These are phyloP conservation scores for Boletellus deceptivus DNA, from an alignment of 1,284 basidiomycete species.

Conservation along the genomic window DNA sequence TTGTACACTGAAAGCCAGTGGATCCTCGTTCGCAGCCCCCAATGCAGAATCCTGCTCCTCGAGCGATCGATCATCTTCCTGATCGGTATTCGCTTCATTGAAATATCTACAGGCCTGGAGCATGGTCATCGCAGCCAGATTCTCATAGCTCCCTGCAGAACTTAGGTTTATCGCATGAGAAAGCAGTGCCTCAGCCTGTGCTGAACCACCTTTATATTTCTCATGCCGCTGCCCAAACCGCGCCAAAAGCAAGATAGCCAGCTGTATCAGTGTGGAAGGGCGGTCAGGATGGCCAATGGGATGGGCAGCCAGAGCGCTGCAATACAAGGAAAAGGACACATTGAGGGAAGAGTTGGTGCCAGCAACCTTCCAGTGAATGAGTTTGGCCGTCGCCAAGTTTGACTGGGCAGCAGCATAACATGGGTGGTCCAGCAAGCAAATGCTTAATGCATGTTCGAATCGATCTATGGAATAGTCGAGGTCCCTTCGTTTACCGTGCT, in stretches of 20 bases:
- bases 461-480: background rate
- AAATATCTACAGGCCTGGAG: background rate
- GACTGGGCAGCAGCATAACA: constrained; percentile 5
- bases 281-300: constrained; percentile 5
- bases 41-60: background rate
- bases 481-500: background rate
- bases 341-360: background rate
- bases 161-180: background rate
- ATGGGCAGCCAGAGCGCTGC: constrained; percentile 2
- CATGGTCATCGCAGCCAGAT: background rate
- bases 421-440: constrained; percentile 8
- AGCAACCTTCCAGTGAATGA: background rate
- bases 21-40: background rate
- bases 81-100: no score
- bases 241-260: background rate
- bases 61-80: no score
- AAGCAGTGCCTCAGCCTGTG: background rate
- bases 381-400: constrained; percentile 11
- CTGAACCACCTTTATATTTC: no score
- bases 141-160: background rate
- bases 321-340: constrained; percentile 1
- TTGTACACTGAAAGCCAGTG: background rate
- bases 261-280: constrained; percentile 1
- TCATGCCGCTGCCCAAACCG: background rate
- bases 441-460: constrained; percentile 3